These are phyloP conservation scores for Huntiella savannae DNA, from an alignment of 2,329 filamentous ascomycete species.

Conservation along the genomic window DNA sequence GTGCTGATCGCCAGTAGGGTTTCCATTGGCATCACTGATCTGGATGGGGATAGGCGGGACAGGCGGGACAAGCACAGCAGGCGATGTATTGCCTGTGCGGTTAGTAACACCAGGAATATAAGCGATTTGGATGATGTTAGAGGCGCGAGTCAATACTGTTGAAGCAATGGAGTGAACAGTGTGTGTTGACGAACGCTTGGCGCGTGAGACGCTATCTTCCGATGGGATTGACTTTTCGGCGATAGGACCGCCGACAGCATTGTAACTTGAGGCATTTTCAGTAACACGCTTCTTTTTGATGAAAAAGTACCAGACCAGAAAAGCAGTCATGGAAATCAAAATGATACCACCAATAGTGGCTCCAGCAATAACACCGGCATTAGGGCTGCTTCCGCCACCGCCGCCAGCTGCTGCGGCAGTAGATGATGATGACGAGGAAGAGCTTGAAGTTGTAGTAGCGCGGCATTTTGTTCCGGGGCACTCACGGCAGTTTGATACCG, in stretches of 20 bases:
- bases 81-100: conserved; percentile 67
- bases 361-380: conserved; percentile 72
- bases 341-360: conserved; percentile 72
- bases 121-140: conserved; percentile 97
- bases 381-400: conserved; percentile 30
- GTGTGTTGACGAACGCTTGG: conserved; percentile 57
- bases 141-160: conserved; percentile 84
- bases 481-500: conserved; percentile 12
- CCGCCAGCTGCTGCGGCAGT: conserved; percentile 9
- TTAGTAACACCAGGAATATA: conserved; percentile 97
- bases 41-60: conserved; percentile 75
- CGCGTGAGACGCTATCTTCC: conserved; percentile 28
- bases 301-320: conserved; percentile 72
- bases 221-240: conserved; percentile 17
- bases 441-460: background rate
- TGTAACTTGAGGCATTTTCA: conserved; percentile 26
- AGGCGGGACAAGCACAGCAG: conserved; percentile 65
- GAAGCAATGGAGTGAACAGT: conserved; percentile 86
- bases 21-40: conserved; percentile 29
- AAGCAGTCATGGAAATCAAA: conserved; percentile 55
- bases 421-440: conserved; percentile 5
- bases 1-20: conserved; percentile 52
- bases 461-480: conserved; percentile 13
- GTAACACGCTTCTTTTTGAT: conserved; percentile 56
- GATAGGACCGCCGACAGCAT: conserved; percentile 16